Base-by-base conservation (phyloP, 208 protist genomes). In the Strigomonas culicis region DNA sequence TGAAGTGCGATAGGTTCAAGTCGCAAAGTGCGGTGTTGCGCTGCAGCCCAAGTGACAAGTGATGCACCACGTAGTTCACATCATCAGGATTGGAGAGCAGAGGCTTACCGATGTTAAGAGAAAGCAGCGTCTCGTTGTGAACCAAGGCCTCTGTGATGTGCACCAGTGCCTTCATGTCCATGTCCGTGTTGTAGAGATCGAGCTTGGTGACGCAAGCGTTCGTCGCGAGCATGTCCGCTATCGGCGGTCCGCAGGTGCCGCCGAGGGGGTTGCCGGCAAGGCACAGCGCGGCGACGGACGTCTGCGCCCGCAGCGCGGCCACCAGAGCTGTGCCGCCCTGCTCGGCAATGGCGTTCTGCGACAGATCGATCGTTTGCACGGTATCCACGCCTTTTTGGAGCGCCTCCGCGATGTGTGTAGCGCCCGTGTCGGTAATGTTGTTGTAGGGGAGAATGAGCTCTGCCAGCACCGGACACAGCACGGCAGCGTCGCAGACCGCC, bases 371-470 rank as follows among this genome's bases (percentile, higher is more conserved):
- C 28, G 63, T 61, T 19, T 78, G 66, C 36, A 94, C 31, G 11
- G 63, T 70, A 39, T 63, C 59, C 24, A 82, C 64, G 24, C 73
- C 50, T 19, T 55, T 27, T 8, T 68, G 59, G 27, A 90, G 68
- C 22, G 70, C 77, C 41, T 81, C 60, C 3, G 80, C 82, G 19
- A 94, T 58, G 15, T 63, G 58, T 11, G 52, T 52, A 7, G 72
- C 82, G 0, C 85, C 88, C 8, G 31, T 47, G 8, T 72, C 71
- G n/a, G 69, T 59, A 24, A 94, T 74, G 55, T 52, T 68, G 68
- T 94, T 92, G 81, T 90, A 90, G 7, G 80, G 75, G 7, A 94
- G 27, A 49, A 76, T 59, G 13, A 94, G 24, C 21, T 75, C 72
- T 4, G 68, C 51, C 19, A 94, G 24, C 2, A 62, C 47, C 57